A percentile compares a stretch with the other conserved stretches of the same genome.
These are phyloP conservation scores for Trichoderma reesei DNA, from an alignment of 495 filamentous ascomycete genomes.

Conservation along the genomic window DNA sequence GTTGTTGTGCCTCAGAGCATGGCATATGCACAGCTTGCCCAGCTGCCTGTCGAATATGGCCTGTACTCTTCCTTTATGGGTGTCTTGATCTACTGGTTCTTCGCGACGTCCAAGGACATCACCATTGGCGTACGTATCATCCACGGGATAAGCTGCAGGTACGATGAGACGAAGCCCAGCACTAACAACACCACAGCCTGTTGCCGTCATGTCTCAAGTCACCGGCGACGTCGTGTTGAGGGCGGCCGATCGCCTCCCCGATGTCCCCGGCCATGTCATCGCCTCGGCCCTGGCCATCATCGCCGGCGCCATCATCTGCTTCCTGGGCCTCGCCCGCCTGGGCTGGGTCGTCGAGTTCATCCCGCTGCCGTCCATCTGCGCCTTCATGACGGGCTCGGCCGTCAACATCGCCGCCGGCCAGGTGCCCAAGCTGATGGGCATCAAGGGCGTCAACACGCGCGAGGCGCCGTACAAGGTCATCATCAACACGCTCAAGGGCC, in stretches of 20 bases:
- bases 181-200: conserved; percentile 47
- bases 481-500: conserved; percentile 41
- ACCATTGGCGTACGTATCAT: conserved; percentile 50
- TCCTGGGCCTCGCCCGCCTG: conserved; percentile 36
- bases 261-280: conserved; percentile 27
- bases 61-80: conserved; percentile 61
- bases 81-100: conserved; percentile 57
- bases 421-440: conserved; percentile 38
- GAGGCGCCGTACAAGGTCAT: conserved; percentile 40
- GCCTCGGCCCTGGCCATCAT: conserved; percentile 38
- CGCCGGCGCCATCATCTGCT: conserved; percentile 35
- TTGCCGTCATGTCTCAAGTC: conserved; percentile 89
- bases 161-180: background rate
- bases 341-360: conserved; percentile 49
- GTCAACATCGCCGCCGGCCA: conserved; percentile 44
- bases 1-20: conserved; percentile 55
- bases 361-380: conserved; percentile 37
- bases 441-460: conserved; percentile 38
- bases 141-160: background rate
- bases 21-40: conserved; percentile 53
- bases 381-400: conserved; percentile 47
- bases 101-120: conserved; percentile 60
- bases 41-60: conserved; percentile 48
- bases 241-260: conserved; percentile 36
- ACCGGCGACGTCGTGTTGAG: conserved; percentile 63